Conservation (phyloP, 495 filamentous ascomycete species). For the Cercophora scortea region DNA sequence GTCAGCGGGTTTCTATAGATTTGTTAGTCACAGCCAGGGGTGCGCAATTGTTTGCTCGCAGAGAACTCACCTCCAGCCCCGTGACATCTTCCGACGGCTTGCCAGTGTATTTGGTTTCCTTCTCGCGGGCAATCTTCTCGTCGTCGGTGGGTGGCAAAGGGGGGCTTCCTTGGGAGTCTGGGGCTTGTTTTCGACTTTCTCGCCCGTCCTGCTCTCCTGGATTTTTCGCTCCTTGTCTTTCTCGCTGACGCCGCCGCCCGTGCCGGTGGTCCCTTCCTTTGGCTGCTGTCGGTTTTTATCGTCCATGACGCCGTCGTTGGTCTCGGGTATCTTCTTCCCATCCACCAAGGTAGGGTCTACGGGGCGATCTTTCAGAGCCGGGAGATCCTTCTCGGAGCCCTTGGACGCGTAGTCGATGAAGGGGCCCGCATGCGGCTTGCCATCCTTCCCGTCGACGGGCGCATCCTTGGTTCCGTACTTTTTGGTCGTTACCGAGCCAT, state of each 20-base stretch:
- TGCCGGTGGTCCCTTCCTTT: conserved; percentile 79
- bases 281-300: conserved; percentile 65
- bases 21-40: conserved; percentile 1
- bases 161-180: conserved; percentile 78
- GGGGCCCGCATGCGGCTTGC: conserved; percentile 87
- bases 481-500: conserved; percentile 18
- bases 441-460: conserved; percentile 92
- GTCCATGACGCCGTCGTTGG: conserved; percentile 87
- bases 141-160: conserved; percentile 74
- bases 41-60: not conserved
- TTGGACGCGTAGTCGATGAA: conserved; percentile 61
- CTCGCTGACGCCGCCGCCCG: conserved; percentile 76
- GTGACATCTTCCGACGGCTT: conserved; percentile 39
- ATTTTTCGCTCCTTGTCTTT: conserved; percentile 66
- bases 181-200: conserved; percentile 62
- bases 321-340: conserved; percentile 64
- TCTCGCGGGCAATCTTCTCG: conserved; percentile 42
- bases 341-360: conserved; percentile 42
- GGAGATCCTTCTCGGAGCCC: conserved; percentile 33
- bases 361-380: conserved; percentile 39
- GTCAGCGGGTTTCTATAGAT: conserved; percentile 66
- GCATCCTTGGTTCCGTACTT: conserved; percentile 71
- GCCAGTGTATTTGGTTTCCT: conserved; percentile 22
- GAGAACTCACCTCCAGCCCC: conserved; percentile 56
- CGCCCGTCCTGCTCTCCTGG: conserved; percentile 50